Percentiles rank a stretch among this genome's conserved stretches.
phyloP scores from a whole-genome alignment of 2,329 filamentous ascomycete species.

The Colletotrichum musicola region DNA sequence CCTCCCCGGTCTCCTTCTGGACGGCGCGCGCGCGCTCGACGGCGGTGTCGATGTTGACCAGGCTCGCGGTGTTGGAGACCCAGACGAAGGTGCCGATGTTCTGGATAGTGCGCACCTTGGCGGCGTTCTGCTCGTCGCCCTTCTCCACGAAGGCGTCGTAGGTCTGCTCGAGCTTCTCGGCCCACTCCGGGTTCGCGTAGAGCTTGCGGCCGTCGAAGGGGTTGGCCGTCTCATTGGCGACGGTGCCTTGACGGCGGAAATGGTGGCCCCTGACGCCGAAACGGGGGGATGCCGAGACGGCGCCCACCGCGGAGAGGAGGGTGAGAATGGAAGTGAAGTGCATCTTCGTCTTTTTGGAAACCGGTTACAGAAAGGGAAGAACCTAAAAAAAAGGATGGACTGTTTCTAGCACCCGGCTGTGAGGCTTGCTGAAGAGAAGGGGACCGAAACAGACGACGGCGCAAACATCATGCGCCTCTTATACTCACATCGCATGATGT shows the following conservation, averaged over 20 bases:
- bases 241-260: constrained; percentile 3
- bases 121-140: constrained; percentile 53
- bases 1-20: constrained; percentile 50
- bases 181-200: constrained; percentile 60
- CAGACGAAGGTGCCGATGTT: constrained; percentile 57
- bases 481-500: not conserved
- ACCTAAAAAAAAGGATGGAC: not conserved
- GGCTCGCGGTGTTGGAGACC: constrained; percentile 53
- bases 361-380: not conserved
- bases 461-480: not conserved
- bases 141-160: constrained; percentile 50
- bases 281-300: constrained; percentile 37
- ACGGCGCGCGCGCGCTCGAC: constrained; percentile 52
- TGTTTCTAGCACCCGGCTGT: not conserved
- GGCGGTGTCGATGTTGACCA: constrained; percentile 54
- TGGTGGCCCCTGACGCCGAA: constrained; percentile 21
- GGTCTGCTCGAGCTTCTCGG: constrained; percentile 55
- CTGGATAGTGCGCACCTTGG: constrained; percentile 53
- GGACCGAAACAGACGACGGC: too few relatives aligned
- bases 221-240: constrained; percentile 43
- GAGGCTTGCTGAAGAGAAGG: constrained; percentile 2
- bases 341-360: constrained; percentile 15
- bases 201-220: constrained; percentile 63
- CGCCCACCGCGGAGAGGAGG: constrained; percentile 31
- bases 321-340: constrained; percentile 37